Evolutionary conservation across 208 protist genomes (phyloP).

Genomic region (Trypanosoma theileri): DNA sequence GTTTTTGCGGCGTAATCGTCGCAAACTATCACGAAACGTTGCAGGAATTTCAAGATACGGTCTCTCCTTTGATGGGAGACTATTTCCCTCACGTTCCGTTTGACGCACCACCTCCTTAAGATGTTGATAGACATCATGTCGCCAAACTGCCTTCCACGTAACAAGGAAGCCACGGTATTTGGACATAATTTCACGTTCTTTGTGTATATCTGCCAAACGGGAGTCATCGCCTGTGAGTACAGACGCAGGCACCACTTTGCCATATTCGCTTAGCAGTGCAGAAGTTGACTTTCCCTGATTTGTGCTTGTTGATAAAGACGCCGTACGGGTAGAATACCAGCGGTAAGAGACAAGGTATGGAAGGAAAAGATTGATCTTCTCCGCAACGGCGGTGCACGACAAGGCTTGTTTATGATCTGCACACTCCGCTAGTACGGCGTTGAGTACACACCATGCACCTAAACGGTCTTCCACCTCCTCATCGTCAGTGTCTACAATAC

Average conservation of each 20-base stretch:
- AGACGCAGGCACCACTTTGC: conserved; percentile 60
- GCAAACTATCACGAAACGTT: conserved; percentile 74
- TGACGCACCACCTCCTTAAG: conserved; percentile 43
- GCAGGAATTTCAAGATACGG: conserved; percentile 55
- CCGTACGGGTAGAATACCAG: conserved; percentile 44
- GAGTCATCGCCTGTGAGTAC: conserved; percentile 44
- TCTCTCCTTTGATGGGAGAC: conserved; percentile 38
- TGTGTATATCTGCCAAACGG: conserved; percentile 25
- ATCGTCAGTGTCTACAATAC: conserved; percentile 73
- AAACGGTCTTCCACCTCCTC: conserved; percentile 49
- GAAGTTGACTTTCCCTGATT: neutral
- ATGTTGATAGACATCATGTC: conserved; percentile 64
- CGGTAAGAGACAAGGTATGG: conserved; percentile 72
- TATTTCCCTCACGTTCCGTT: conserved; percentile 56
- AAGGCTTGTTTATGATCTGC: conserved; percentile 48
- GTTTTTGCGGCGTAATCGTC: conserved; percentile 58
- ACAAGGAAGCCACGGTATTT: conserved; percentile 49
- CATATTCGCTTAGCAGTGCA: conserved; percentile 12
- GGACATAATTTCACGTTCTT: conserved; percentile 25
- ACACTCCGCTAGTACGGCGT: conserved; percentile 63
- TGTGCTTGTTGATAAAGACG: neutral
- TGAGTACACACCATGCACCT: conserved; percentile 76
- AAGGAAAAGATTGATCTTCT: conserved; percentile 67
- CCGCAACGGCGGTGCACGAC: conserved; percentile 54
- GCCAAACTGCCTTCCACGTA: conserved; percentile 68